Conservation (phyloP, 2,329 filamentous ascomycete genomes). For the Verticillium zaregamsianum region DNA sequence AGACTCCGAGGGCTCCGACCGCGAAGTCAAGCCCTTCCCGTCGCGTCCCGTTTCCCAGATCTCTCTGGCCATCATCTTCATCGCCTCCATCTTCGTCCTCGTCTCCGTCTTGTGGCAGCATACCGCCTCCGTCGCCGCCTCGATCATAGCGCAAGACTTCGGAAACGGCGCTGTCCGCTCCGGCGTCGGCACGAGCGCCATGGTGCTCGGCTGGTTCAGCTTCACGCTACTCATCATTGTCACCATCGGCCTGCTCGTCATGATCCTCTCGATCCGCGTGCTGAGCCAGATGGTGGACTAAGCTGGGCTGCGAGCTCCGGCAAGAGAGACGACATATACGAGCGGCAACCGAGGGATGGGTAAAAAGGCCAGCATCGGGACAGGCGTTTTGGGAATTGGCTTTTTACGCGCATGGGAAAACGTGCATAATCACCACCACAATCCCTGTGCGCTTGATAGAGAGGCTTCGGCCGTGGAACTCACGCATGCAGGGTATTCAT, state of each 20-base stretch:
- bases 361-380: neutral
- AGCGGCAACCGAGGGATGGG: neutral
- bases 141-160: slow-evolving; percentile 87
- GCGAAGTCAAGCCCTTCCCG: slow-evolving; percentile 91
- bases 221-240: slow-evolving; percentile 92
- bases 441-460: neutral
- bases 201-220: slow-evolving; percentile 97
- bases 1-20: slow-evolving; percentile 74
- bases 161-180: slow-evolving; percentile 84
- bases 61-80: slow-evolving; percentile 87
- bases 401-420: neutral
- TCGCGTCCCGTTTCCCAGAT: slow-evolving; percentile 89
- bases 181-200: slow-evolving; percentile 88
- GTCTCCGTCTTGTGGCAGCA: slow-evolving; percentile 85
- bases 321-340: neutral
- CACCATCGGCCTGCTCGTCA: slow-evolving; percentile 89
- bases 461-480: neutral
- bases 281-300: slow-evolving; percentile 54
- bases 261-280: slow-evolving; percentile 90
- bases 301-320: neutral
- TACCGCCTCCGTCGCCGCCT: slow-evolving; percentile 92
- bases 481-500: neutral
- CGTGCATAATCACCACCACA: neutral
- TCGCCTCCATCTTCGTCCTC: slow-evolving; percentile 66
- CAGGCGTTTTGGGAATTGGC: neutral